phyloP scores from a whole-genome alignment of 371 early-diverging fungal species.

The Mucor irregularis region DNA sequence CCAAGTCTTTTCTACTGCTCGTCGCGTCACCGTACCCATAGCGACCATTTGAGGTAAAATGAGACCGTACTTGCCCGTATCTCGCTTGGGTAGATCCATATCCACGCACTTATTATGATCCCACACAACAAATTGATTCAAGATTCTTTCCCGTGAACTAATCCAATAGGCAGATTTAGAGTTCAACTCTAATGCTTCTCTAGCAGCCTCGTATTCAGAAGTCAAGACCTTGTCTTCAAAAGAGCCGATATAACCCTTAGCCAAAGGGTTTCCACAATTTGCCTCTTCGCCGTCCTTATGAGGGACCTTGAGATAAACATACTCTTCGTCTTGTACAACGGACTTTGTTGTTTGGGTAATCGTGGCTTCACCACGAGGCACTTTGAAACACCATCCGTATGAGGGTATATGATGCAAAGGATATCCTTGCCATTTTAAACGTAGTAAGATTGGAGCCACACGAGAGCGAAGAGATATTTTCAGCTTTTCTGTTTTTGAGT shows the following conservation, averaged over 20 bases:
- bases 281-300: slow-evolving; percentile 84
- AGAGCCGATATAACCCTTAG: slow-evolving; percentile 74
- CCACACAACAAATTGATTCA: slow-evolving; percentile 87
- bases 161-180: slow-evolving; percentile 93
- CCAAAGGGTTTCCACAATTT: slow-evolving; percentile 87
- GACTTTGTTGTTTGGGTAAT: slow-evolving; percentile 15
- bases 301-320: slow-evolving; percentile 76
- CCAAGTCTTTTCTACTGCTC: slow-evolving; percentile 95
- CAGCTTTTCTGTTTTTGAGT: slow-evolving; percentile 51
- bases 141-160: slow-evolving; percentile 80
- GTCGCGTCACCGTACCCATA: slow-evolving; percentile 97
- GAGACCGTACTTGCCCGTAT: slow-evolving; percentile 62
- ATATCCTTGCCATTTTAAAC: slow-evolving; percentile 81
- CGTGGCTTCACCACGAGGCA: slow-evolving; percentile 27
- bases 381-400: slow-evolving; percentile 85
- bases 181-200: slow-evolving; percentile 78
- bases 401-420: slow-evolving; percentile 72
- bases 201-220: slow-evolving; percentile 72
- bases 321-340: slow-evolving; percentile 35
- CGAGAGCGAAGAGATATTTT: slow-evolving; percentile 74
- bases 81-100: slow-evolving; percentile 51
- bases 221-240: slow-evolving; percentile 83
- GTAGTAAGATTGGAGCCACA: slow-evolving; percentile 80
- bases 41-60: slow-evolving; percentile 90
- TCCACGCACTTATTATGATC: slow-evolving; percentile 39